Percentiles rank a stretch among this genome's conserved stretches.
phyloP scores from a whole-genome alignment of 345 rosid species.

The Salix viminalis region DNA sequence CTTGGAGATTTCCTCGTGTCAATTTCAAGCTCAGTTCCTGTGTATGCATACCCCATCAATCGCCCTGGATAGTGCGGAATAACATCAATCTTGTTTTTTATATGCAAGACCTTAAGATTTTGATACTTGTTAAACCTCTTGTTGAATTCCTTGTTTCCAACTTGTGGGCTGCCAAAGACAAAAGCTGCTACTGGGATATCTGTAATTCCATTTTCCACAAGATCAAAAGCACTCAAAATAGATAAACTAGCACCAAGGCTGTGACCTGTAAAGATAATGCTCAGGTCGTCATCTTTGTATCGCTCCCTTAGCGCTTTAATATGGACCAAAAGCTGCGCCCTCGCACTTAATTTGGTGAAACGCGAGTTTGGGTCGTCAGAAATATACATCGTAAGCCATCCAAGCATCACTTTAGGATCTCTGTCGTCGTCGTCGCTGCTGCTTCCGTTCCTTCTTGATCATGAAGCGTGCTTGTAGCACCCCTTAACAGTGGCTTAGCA shows the following conservation, averaged over 20 bases:
- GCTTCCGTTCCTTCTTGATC: background rate
- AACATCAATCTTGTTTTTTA: slow-evolving; percentile 62
- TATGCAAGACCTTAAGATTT: slow-evolving; percentile 58
- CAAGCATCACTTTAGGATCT: slow-evolving; percentile 61
- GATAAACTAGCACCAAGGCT: slow-evolving; percentile 85
- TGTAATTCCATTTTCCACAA: slow-evolving; percentile 54
- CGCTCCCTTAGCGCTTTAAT: slow-evolving; percentile 44
- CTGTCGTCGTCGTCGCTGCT: slow-evolving; percentile 37
- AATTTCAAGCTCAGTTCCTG: slow-evolving; percentile 51
- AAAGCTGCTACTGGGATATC: slow-evolving; percentile 65
- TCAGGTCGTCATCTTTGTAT: slow-evolving; percentile 53
- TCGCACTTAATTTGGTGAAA: slow-evolving; percentile 55
- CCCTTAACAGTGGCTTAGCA: slow-evolving; percentile 37
- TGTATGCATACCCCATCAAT: slow-evolving; percentile 49
- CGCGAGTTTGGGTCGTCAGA: slow-evolving; percentile 56
- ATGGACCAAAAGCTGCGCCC: slow-evolving; percentile 49
- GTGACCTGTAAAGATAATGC: slow-evolving; percentile 64
- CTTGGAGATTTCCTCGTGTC: slow-evolving; percentile 66
- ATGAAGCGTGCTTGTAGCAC: background rate
- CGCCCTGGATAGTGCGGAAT: slow-evolving; percentile 67
- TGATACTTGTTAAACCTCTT: slow-evolving; percentile 36
- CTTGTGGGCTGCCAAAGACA: slow-evolving; percentile 74
- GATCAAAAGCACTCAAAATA: slow-evolving; percentile 56
- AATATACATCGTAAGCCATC: slow-evolving; percentile 74
- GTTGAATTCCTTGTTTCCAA: slow-evolving; percentile 62